Evolutionary conservation across 2,329 filamentous ascomycete genomes (phyloP).

Genomic region (Cladosporium sphaerospermum): DNA sequence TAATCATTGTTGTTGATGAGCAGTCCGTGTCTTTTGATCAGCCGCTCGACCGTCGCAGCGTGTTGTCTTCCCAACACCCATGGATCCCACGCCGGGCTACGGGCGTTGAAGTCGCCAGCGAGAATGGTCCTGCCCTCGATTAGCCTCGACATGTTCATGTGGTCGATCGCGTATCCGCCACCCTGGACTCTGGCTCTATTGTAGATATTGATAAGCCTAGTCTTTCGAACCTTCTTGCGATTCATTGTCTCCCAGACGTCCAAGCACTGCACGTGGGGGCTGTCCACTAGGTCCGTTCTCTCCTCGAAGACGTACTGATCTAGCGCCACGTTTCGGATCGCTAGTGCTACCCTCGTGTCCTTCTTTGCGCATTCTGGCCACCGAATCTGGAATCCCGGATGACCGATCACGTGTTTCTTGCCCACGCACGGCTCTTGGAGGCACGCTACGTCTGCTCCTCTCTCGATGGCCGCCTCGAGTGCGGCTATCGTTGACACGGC

Average conservation of each 20-base stretch:
- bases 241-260: too few relatives aligned
- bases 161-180: not conserved
- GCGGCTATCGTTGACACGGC: not conserved
- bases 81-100: not conserved
- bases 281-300: too few relatives aligned
- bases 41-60: not conserved
- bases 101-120: not conserved
- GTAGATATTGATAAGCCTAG: not conserved
- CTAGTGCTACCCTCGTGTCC: too few relatives aligned
- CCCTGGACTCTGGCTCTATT: not conserved
- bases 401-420: not conserved
- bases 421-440: not conserved
- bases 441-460: not conserved
- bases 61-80: not conserved
- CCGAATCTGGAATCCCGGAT: too few relatives aligned
- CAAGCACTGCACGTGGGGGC: too few relatives aligned
- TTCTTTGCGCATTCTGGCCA: too few relatives aligned
- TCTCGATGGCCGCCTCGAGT: not conserved
- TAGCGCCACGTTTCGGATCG: too few relatives aligned
- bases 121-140: not conserved
- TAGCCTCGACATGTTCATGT: not conserved
- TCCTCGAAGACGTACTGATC: too few relatives aligned
- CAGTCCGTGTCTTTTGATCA: not conserved
- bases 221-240: not conserved
- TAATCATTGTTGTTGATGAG: not conserved